These are phyloP conservation scores for Anthracocystis setariae DNA, from an alignment of 1,284 basidiomycete genomes.

Conservation along the genomic window DNA sequence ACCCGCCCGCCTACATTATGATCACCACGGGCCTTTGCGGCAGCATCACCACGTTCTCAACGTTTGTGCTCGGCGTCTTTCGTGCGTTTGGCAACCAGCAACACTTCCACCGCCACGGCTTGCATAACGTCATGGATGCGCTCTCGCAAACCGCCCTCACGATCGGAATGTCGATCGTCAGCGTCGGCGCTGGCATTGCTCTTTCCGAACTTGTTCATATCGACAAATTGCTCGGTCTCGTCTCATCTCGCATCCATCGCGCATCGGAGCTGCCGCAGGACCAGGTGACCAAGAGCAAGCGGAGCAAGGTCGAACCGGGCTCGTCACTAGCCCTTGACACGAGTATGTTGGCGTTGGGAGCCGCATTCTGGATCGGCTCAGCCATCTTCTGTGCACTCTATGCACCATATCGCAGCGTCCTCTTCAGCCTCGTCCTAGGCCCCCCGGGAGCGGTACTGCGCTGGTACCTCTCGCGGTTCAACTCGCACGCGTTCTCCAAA, in stretches of 20 bases:
- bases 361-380: slow-evolving; percentile 69
- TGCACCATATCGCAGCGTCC: slow-evolving; percentile 80
- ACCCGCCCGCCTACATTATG: slow-evolving; percentile 79
- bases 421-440: slow-evolving; percentile 87
- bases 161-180: slow-evolving; percentile 52
- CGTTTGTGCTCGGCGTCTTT: slow-evolving; percentile 91
- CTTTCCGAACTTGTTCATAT: slow-evolving; percentile 33
- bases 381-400: slow-evolving; percentile 81
- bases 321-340: slow-evolving; percentile 15
- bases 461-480: slow-evolving; percentile 79
- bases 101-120: slow-evolving; percentile 74
- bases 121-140: slow-evolving; percentile 75
- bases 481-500: slow-evolving; percentile 75
- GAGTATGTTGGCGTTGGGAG: slow-evolving; percentile 41
- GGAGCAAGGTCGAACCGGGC: slow-evolving; percentile 2
- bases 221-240: slow-evolving; percentile 2
- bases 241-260: neutral
- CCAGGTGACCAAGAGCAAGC: neutral
- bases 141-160: slow-evolving; percentile 61
- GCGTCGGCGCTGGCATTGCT: slow-evolving; percentile 44
- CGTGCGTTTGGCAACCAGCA: slow-evolving; percentile 82
- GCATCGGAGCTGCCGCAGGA: slow-evolving; percentile 1
- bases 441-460: slow-evolving; percentile 88
- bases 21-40: slow-evolving; percentile 95
- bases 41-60: slow-evolving; percentile 93